Evolutionary conservation across 2,329 filamentous ascomycete species (phyloP).

Genomic region (Colletotrichum eremochloae): DNA sequence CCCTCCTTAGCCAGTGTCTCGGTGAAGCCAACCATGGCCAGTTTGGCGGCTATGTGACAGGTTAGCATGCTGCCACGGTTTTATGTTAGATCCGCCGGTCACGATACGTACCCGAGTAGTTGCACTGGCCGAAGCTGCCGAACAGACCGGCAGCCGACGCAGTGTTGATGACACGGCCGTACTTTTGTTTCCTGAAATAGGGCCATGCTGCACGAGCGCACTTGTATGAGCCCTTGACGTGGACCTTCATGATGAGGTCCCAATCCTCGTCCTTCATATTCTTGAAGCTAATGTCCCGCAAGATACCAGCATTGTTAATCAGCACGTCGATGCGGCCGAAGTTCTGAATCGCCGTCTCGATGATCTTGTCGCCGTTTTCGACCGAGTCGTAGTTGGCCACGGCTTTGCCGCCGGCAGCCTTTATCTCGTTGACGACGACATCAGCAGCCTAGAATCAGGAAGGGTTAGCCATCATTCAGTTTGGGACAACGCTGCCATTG

Average conservation of each 20-base stretch:
- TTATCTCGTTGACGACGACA: slow-evolving; percentile 86
- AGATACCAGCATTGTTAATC: slow-evolving; percentile 97
- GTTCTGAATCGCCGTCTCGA: slow-evolving; percentile 84
- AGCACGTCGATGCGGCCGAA: slow-evolving; percentile 93
- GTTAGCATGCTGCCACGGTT: slow-evolving; percentile 12
- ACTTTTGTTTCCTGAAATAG: slow-evolving; percentile 99
- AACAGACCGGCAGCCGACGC: slow-evolving; percentile 96
- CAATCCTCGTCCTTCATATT: slow-evolving; percentile 98
- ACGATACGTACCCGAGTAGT: slow-evolving; percentile 79
- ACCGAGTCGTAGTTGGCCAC: slow-evolving; percentile 98
- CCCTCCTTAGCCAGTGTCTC: slow-evolving; percentile 99
- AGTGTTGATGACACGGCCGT: slow-evolving; percentile 95
- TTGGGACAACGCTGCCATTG: not conserved
- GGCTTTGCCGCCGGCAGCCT: slow-evolving; percentile 90
- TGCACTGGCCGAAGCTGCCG: slow-evolving; percentile 94
- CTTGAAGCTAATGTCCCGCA: slow-evolving; percentile 96
- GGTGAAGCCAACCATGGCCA: slow-evolving; percentile 95
- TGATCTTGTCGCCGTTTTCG: slow-evolving; percentile 93
- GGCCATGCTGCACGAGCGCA: slow-evolving; percentile 95
- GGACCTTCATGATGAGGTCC: slow-evolving; percentile 94
- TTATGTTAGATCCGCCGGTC: not conserved
- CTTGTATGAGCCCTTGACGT: slow-evolving; percentile 95
- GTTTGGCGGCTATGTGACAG: slow-evolving; percentile 78
- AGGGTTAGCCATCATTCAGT: slow-evolving; percentile 43
- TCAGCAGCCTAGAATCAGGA: slow-evolving; percentile 75